phyloP scores from a whole-genome alignment of 495 filamentous ascomycete genomes.

The Aspergillus kassunensis region DNA sequence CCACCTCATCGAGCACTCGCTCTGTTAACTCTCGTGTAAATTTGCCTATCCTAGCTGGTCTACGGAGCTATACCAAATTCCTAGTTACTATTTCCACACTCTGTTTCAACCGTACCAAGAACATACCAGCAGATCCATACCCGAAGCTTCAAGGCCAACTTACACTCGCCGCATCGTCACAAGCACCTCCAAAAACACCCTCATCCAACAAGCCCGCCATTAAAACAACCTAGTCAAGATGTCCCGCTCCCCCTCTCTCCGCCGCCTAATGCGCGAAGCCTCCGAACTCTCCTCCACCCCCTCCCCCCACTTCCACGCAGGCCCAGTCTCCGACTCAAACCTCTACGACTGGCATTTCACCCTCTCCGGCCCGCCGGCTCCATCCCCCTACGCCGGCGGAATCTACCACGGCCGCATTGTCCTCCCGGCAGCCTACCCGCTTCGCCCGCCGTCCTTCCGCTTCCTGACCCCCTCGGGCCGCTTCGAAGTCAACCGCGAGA shows the following conservation, averaged over 20 bases:
- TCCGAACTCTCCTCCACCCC: constrained; percentile 73
- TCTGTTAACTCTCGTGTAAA: background rate
- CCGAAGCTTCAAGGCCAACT: too few species aligned
- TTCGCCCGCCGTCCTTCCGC: constrained; percentile 87
- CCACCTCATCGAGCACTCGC: background rate
- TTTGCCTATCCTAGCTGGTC: constrained; percentile 1
- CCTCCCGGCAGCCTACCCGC: constrained; percentile 81
- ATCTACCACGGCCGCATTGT: constrained; percentile 96
- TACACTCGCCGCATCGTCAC: too few species aligned
- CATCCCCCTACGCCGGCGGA: constrained; percentile 71
- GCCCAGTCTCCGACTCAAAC: constrained; percentile 71
- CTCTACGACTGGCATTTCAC: constrained; percentile 99
- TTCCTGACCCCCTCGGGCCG: constrained; percentile 89
- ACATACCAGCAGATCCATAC: background rate
- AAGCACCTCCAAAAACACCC: too few species aligned
- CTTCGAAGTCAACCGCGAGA: constrained; percentile 96
- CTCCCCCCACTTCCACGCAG: constrained; percentile 75
- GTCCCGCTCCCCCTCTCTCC: constrained; percentile 34
- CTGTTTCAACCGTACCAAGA: background rate
- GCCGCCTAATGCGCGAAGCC: constrained; percentile 70
- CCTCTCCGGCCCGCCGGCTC: constrained; percentile 78
- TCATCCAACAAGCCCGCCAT: constrained; percentile 1
- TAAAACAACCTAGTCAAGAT: constrained; percentile 18
- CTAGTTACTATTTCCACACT: background rate
- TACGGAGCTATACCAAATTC: background rate